Conservation (phyloP, 1,284 basidiomycete species). For the Papiliotrema laurentii region DNA sequence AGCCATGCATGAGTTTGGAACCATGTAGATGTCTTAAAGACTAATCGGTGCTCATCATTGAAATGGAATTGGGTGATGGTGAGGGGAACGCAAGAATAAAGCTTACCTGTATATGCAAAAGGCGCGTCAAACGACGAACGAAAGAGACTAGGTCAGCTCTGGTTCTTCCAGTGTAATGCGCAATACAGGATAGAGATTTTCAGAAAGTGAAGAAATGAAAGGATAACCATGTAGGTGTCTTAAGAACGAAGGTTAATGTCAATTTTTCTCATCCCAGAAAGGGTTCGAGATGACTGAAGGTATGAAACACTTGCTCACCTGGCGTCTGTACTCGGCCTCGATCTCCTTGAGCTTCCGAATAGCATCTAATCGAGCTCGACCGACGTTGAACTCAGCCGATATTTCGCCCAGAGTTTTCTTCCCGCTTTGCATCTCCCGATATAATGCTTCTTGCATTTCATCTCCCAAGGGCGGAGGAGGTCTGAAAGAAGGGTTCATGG, state of each 20-base stretch:
- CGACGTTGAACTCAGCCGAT: constrained; percentile 36
- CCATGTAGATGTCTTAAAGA: constrained; percentile 50
- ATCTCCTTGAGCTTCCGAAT: constrained; percentile 43
- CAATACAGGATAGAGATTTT: constrained; percentile 13
- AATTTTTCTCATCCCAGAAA: constrained; percentile 43
- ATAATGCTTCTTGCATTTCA: constrained; percentile 32
- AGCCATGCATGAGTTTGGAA: constrained; percentile 47
- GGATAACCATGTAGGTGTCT: constrained; percentile 46
- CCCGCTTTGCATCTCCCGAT: constrained; percentile 20
- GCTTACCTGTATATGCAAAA: constrained; percentile 36
- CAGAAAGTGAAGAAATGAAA: constrained; percentile 50
- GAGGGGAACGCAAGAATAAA: constrained; percentile 7
- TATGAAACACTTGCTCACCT: constrained; percentile 31
- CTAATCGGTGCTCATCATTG: constrained; percentile 49
- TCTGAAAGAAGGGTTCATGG: constrained; percentile 43
- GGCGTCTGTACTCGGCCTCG: constrained; percentile 39
- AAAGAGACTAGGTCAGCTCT: constrained; percentile 19
- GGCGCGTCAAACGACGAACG: neutral
- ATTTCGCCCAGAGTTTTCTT: constrained; percentile 29
- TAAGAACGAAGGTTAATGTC: constrained; percentile 49
- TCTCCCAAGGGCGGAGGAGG: constrained; percentile 46
- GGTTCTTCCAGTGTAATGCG: neutral
- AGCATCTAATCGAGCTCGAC: constrained; percentile 44
- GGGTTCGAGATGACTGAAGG: neutral
- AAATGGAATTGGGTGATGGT: constrained; percentile 10